Evolutionary conservation across 2,329 filamentous ascomycete genomes (phyloP), one percentile per base, ranked within the genome.

Genomic region (Epichloe hybrida): DNA sequence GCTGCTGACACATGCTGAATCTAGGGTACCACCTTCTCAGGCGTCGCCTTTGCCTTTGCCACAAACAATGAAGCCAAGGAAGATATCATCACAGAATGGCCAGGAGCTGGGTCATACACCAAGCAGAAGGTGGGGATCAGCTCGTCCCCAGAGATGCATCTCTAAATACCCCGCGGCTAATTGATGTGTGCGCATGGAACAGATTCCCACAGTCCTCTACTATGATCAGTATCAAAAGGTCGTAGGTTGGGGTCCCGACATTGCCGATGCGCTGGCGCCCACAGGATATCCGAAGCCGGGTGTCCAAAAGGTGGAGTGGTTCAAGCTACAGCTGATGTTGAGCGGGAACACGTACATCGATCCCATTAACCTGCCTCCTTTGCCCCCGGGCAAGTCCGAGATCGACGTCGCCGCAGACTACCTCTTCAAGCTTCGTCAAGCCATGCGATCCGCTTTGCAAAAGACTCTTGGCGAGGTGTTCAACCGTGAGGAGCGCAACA

Each of bases 151-250:
- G 20, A 42, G 11, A 27, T 41, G 1, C 21, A 31, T 20, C 34
- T 38, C n/a, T n/a, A 1, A 9, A 31, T 4, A 9, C 9, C 8
- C 27, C 27, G 27, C 27, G 11, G 34, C 44, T 45, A 40, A 45
- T 27, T 13, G 39, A 41, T 37, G 20, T n/a, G 27, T 35, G 21
- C 21, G 44, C 39, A 43, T 48, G 44, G 13, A 43, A 46, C 62
- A 95, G 93, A 97, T 98, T 60, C 93, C 93, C 15, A 97, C 93
- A 13, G 93, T 98, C n/a, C 80, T 98, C 54, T 98, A 98, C 74
- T 98, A 98, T 66, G 93, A 98, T 66, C 91, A 97, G 70, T 95
- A 96, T 69, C 93, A 98, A 65, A 97, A 97, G 69, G 93, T 98
- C 46, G 93, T 97, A n/a, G 93, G 93, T 61, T 98, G 93, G 93